These are phyloP conservation scores for Suillus variegatus DNA, from an alignment of 768 basidiomycete species.

Conservation along the genomic window DNA sequence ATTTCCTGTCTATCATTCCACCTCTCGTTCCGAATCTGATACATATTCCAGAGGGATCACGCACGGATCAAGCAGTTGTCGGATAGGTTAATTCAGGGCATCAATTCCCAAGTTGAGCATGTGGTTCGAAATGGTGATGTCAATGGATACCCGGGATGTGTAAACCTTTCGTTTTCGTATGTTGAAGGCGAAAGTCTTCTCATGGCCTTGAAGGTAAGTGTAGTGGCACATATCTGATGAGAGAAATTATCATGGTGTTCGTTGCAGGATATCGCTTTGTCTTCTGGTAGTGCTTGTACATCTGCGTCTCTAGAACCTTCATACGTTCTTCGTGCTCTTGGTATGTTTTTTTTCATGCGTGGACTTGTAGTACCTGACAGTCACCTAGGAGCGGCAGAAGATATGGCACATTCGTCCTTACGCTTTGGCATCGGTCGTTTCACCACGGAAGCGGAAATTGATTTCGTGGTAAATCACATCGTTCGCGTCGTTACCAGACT, in stretches of 20 bases:
- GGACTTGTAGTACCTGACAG: slow-evolving; percentile 1
- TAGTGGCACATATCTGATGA: background rate
- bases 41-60: slow-evolving; percentile 68
- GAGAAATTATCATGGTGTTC: slow-evolving; percentile 4
- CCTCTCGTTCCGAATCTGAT: slow-evolving; percentile 10
- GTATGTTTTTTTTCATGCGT: slow-evolving; percentile 37
- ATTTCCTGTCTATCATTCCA: background rate
- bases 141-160: slow-evolving; percentile 92
- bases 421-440: slow-evolving; percentile 98
- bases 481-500: slow-evolving; percentile 83
- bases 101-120: slow-evolving; percentile 83
- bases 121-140: slow-evolving; percentile 94
- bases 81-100: slow-evolving; percentile 76
- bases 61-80: slow-evolving; percentile 71
- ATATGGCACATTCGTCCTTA: slow-evolving; percentile 98
- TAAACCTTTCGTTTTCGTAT: slow-evolving; percentile 94
- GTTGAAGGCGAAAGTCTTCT: slow-evolving; percentile 96
- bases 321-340: slow-evolving; percentile 94
- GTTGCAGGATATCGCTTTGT: slow-evolving; percentile 87
- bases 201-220: slow-evolving; percentile 91
- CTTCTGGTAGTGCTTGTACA: slow-evolving; percentile 97
- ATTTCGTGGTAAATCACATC: slow-evolving; percentile 89
- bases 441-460: slow-evolving; percentile 96
- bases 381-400: slow-evolving; percentile 82
- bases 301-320: slow-evolving; percentile 98